Evolutionary conservation across 805 yeast genomes (phyloP), one percentile per base, ranked within the genome.

Genomic region (Lipomyces orientalis): DNA sequence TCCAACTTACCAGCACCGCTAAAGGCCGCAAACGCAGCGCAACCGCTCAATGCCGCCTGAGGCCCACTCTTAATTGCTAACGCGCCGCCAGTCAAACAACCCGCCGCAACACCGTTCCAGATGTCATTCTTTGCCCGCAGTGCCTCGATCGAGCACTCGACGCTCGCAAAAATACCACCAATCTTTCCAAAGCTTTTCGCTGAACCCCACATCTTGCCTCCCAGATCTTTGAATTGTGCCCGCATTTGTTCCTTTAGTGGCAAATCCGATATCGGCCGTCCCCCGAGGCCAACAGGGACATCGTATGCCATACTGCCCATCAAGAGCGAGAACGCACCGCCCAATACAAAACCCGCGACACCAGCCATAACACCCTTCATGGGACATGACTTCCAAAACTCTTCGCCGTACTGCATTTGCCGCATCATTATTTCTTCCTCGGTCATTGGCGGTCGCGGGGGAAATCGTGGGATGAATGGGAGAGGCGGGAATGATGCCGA

Each of bases 1-100:
- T 61, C 14, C 10, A 34, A 65, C 71, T 22, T 62, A 69, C 73
- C 87, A 6, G 97, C 97, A 3, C 92, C 88, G 64, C 97, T 89
- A 78, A 95, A 95, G 7, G 95, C 97, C 1, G 98, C 98, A 81
- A 95, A 95, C 8, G 98, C 99, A 34, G 96, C 97, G 83, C 98
- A 95, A 0, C 99, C 99, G 66, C 93, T 77, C 33, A 88, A 74
- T 0, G 97, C 95, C 35, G 97, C 96, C 74, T 89, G 93, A 0
- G 99, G 99, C 0, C 99, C 99, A 59, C 95, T 87, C 76, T 90
- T 91, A 73, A 90, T 85, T 1, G 98, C 97, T 62, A 95, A 84
- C 0, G 97, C 98, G 43, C 97, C 99, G 56, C 99, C 99, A 0
- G 99, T 95, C 49, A 94, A 82, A 80, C 98, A 95, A 1, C 99